Evolutionary conservation across 2,329 filamentous ascomycete genomes (phyloP).

Genomic region (Fusarium odoratissimum): DNA sequence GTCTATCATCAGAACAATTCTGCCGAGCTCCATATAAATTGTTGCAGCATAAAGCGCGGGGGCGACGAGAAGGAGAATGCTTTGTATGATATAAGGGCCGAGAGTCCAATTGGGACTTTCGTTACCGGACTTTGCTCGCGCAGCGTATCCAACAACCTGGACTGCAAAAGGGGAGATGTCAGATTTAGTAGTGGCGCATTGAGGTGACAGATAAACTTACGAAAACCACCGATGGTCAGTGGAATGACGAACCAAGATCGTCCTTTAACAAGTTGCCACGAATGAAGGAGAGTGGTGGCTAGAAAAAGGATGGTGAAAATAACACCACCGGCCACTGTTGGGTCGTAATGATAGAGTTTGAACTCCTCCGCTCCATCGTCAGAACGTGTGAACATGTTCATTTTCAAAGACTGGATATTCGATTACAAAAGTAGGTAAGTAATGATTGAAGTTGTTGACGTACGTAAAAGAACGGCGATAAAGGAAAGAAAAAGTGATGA

Average conservation of each 20-base stretch:
- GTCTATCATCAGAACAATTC: slow-evolving; percentile 5
- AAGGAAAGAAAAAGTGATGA: fast-evolving
- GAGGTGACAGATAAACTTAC: not conserved
- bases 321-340: not conserved
- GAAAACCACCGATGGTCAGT: not conserved
- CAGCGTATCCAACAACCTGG: slow-evolving; percentile 1
- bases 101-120: slow-evolving; percentile 3
- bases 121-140: not conserved
- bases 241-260: slow-evolving; percentile 11
- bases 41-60: slow-evolving; percentile 7
- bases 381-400: not conserved
- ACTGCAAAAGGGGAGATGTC: not conserved
- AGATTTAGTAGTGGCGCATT: fast-evolving
- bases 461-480: no score
- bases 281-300: not conserved
- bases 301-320: not conserved
- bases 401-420: not conserved
- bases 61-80: not conserved
- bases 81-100: slow-evolving; percentile 6
- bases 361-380: not conserved
- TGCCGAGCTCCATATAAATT: slow-evolving; percentile 1
- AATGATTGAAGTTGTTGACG: not conserved
- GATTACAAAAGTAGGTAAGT: not conserved
- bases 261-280: not conserved
- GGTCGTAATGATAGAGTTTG: slow-evolving; percentile 1